Base-by-base conservation (phyloP, 2,329 filamentous ascomycete species). In the Esteya vermicola region DNA sequence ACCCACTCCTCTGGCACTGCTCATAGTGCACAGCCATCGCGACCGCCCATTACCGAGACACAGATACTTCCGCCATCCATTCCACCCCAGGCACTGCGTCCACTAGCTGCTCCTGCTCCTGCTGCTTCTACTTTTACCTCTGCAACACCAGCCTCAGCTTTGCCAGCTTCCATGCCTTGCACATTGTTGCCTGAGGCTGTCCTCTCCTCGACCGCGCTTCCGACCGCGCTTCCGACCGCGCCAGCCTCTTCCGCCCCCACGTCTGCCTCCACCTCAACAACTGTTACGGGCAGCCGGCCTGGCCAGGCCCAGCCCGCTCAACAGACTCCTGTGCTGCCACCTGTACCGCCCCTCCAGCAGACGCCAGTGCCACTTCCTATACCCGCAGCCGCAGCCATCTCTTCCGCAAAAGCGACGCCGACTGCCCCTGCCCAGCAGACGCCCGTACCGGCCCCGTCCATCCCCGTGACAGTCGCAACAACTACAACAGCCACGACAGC, bases 401-500 rank as follows among this genome's bases (percentile, higher is more conserved):
- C 12, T n/a, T 13, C 30, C 30, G 30, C 31, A 20, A 16, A 16
- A 6, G 33, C 34, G 6, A 33, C 39, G 16, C 39, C 39, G 9
- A 21, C 36, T 1, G 13, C 25, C 13, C 38, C 23, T 5, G 27
- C 39, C n/a, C 37, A 40, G 13, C 36, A 45, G 20, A 47, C 45
- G 4, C 45, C 45, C 3, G 43, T 47, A 13, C 45, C 40, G 14
- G 40, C 46, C 14, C 46, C 46, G 12, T 36, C 43, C 3, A 42
- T 48, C 1, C 46, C 46, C 13, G n/a, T 16, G 4, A 13, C 16
- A 10, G 18, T 14, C 19, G 12, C 26, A 6, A 21, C 21, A 4
- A 19, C 31, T 6, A n/a, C 34, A 4, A 14, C 23, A 23, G 18
- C 30, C 4, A n/a, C 23, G 13, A 14, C 28, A 37, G 13, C 33